Evolutionary conservation across 345 rosid genomes (phyloP).

Genomic region (Syzygium aqueum): DNA sequence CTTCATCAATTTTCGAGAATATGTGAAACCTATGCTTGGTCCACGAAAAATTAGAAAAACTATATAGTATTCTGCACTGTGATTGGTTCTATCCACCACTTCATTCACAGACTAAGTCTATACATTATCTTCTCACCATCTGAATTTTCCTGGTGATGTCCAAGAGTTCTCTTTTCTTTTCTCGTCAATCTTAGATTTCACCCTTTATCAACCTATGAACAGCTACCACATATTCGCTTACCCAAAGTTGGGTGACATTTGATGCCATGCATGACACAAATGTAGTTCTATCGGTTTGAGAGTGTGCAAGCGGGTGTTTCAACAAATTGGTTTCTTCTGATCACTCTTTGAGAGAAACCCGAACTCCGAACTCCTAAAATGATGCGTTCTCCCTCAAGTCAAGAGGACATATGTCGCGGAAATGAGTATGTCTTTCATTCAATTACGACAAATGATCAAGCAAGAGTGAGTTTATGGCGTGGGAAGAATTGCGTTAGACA

Average conservation of each 20-base stretch:
- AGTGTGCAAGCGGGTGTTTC: background rate
- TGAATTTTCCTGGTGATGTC: background rate
- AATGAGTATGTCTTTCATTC: background rate
- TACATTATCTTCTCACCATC: background rate
- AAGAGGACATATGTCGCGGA: background rate
- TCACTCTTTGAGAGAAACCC: background rate
- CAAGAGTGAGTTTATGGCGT: background rate
- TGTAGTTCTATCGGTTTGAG: background rate
- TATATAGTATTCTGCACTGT: background rate
- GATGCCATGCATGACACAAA: background rate
- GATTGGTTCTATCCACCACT: background rate
- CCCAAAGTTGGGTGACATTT: background rate
- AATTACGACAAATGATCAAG: background rate
- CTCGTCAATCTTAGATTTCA: background rate
- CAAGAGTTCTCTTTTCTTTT: background rate
- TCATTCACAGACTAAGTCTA: background rate
- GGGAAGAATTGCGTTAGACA: background rate
- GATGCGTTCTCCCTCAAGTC: background rate
- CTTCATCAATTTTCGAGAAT: background rate
- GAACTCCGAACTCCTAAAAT: background rate
- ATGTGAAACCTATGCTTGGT: background rate
- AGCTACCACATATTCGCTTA: background rate
- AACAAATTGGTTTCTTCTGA: background rate
- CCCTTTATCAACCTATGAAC: background rate
- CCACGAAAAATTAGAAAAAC: background rate